Conservation (phyloP, 768 basidiomycete genomes). For the Lactarius pseudohatsudake region DNA sequence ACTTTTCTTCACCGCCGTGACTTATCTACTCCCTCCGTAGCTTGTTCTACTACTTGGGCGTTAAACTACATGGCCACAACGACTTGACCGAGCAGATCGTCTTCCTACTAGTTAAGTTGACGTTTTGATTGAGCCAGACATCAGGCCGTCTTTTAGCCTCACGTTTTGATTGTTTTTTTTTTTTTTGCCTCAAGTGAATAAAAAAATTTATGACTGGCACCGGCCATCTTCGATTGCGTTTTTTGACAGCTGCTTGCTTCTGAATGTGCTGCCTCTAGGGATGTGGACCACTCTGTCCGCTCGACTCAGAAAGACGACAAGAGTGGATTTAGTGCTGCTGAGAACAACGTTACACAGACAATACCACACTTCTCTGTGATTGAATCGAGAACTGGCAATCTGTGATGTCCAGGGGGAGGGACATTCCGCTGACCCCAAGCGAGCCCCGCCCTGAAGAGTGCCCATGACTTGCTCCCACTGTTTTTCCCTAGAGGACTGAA, state of each 20-base stretch:
- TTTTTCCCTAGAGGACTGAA: neutral
- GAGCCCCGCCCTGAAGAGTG: neutral
- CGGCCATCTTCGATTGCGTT: neutral
- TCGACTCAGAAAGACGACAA: neutral
- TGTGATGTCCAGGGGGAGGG: neutral
- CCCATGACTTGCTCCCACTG: neutral
- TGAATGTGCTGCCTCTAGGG: neutral
- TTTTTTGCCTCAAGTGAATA: neutral
- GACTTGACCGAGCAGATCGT: conserved; percentile 55
- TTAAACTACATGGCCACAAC: conserved; percentile 71
- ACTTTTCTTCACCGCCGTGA: conserved; percentile 39
- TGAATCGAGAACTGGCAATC: neutral
- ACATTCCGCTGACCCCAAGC: neutral
- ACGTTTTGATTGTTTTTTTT: neutral
- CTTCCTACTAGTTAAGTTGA: conserved; percentile 46
- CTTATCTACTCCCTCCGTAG: conserved; percentile 61
- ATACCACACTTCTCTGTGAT: neutral
- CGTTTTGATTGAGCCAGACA: conserved; percentile 44
- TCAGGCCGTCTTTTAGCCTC: neutral
- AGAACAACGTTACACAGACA: no score
- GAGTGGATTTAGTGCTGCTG: neutral
- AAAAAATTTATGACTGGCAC: neutral
- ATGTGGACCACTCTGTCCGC: neutral
- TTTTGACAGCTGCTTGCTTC: neutral
- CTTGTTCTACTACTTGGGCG: conserved; percentile 47